Evolutionary conservation across 108 stramenopile species (phyloP).

Genomic region (Chaetoceros tenuissimus): DNA sequence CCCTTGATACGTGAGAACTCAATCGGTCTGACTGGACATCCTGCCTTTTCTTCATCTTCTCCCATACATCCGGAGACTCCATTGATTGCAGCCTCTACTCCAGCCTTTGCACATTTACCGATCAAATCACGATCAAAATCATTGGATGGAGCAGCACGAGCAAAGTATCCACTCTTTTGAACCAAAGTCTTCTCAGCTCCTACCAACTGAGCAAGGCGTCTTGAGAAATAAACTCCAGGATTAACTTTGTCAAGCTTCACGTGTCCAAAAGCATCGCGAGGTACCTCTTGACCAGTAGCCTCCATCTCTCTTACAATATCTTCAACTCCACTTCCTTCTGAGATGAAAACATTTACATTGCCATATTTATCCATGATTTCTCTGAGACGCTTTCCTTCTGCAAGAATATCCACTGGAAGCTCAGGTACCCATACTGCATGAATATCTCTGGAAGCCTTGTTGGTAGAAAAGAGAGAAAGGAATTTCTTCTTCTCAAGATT

Average conservation of each 20-base stretch:
- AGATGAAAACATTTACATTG: constrained; percentile 86
- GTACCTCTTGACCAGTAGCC: constrained; percentile 31
- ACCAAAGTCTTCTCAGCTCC: constrained; percentile 88
- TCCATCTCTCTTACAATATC: constrained; percentile 84
- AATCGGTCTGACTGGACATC: constrained; percentile 76
- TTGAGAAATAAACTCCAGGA: constrained; percentile 80
- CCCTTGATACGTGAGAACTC: constrained; percentile 90
- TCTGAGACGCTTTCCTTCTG: constrained; percentile 74
- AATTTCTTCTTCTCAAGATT: constrained; percentile 31
- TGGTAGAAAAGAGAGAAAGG: constrained; percentile 31
- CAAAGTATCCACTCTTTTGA: constrained; percentile 89
- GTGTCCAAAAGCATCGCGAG: constrained; percentile 88
- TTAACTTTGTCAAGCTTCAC: constrained; percentile 81
- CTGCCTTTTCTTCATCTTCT: constrained; percentile 80
- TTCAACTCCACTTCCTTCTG: constrained; percentile 82
- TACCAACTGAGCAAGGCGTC: constrained; percentile 53
- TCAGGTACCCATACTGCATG: constrained; percentile 92
- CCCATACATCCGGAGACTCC: constrained; percentile 84
- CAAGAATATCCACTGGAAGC: constrained; percentile 48
- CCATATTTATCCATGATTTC: constrained; percentile 80
- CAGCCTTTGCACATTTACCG: constrained; percentile 65
- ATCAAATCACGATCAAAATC: constrained; percentile 80
- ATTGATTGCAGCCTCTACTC: constrained; percentile 70
- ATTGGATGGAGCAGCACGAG: constrained; percentile 78
- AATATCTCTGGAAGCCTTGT: constrained; percentile 50